A percentile compares a stretch with the other conserved stretches of the same genome.
Evolutionary conservation across 2,329 filamentous ascomycete genomes (phyloP).

Genomic region (Aspergillus japonicus): DNA sequence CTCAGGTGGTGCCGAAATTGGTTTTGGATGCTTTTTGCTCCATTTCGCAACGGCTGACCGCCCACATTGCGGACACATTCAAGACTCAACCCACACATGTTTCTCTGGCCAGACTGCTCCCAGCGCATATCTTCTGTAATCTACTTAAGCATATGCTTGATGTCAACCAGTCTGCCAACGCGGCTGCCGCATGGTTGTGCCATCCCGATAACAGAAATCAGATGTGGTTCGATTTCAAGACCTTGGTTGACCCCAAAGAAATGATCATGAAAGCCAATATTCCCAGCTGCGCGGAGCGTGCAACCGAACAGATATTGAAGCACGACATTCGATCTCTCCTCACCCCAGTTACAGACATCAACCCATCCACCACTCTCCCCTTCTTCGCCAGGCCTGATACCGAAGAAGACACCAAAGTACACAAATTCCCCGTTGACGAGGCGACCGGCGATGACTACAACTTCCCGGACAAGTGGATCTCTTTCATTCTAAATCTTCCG

Average conservation of each 20-base stretch:
- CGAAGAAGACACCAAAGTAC: conserved; percentile 31
- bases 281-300: conserved; percentile 37
- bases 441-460: conserved; percentile 41
- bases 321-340: conserved; percentile 46
- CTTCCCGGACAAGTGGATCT: conserved; percentile 51
- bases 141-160: conserved; percentile 82
- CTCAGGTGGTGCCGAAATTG: conserved; percentile 85
- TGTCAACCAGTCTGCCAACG: conserved; percentile 91
- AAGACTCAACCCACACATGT: conserved; percentile 82
- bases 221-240: conserved; percentile 84
- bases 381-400: conserved; percentile 37
- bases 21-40: conserved; percentile 84
- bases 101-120: conserved; percentile 79
- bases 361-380: conserved; percentile 29
- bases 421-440: conserved; percentile 37
- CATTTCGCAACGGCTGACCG: conserved; percentile 77
- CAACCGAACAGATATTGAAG: conserved; percentile 42
- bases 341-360: conserved; percentile 38
- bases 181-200: conserved; percentile 87
- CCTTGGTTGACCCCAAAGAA: conserved; percentile 40
- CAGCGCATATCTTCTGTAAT: conserved; percentile 83
- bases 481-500: conserved; percentile 44
- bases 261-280: conserved; percentile 44
- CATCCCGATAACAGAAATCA: conserved; percentile 86
- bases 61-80: conserved; percentile 81